Evolutionary conservation across 2,329 filamentous ascomycete genomes (phyloP).

Genomic region (Penicillium sp.): DNA sequence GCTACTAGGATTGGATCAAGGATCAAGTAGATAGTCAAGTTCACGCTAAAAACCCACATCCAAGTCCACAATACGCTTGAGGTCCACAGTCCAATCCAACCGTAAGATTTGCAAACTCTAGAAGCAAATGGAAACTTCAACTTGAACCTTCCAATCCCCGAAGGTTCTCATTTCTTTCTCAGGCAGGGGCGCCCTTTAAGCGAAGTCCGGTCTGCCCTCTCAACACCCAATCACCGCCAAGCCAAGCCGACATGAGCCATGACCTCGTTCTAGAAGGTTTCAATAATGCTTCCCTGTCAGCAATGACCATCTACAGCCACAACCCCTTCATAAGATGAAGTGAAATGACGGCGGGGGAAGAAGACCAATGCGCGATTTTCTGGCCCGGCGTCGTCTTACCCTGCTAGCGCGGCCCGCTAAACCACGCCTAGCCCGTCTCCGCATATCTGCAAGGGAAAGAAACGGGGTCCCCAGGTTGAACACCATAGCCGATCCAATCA

Average conservation of each 20-base stretch:
- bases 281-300: neutral
- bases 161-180: neutral
- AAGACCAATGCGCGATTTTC: neutral
- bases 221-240: neutral
- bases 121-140: neutral
- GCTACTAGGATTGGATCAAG: neutral
- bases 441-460: neutral
- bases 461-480: neutral
- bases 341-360: neutral
- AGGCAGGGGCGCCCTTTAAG: conserved; percentile 1
- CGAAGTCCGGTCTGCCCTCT: neutral
- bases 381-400: neutral
- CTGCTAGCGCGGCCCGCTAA: neutral
- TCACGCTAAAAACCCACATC: neutral
- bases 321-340: neutral
- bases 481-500: neutral
- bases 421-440: neutral
- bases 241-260: neutral
- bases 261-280: neutral
- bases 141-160: neutral
- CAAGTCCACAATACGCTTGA: neutral
- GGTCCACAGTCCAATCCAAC: neutral
- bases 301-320: neutral
- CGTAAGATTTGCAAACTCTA: neutral
- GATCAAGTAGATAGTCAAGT: neutral